These are phyloP conservation scores for Chytriomyces confervae DNA, from an alignment of 192 early-diverging fungal species.

Conservation along the genomic window DNA sequence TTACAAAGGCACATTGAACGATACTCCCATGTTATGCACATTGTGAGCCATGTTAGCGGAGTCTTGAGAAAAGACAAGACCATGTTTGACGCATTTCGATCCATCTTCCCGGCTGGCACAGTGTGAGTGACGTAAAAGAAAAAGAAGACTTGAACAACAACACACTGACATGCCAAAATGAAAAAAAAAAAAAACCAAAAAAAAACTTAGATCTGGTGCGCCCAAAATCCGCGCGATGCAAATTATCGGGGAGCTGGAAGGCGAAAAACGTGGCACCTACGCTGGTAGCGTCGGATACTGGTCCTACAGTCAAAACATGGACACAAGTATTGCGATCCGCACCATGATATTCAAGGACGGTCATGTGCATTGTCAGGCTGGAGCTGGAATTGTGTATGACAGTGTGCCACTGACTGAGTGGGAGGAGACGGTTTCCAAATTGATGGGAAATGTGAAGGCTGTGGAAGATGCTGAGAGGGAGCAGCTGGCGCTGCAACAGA, in stretches of 20 bases:
- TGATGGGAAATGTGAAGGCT: slow-evolving; percentile 87
- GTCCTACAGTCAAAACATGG: slow-evolving; percentile 88
- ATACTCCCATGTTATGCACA: slow-evolving; percentile 99
- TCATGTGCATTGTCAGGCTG: slow-evolving; percentile 91
- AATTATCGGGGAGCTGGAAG: slow-evolving; percentile 88
- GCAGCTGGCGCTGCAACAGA: slow-evolving; percentile 40
- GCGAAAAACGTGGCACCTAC: slow-evolving; percentile 84
- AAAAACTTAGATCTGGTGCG: slow-evolving; percentile 71
- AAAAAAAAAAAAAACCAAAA: no score
- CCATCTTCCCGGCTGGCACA: slow-evolving; percentile 98
- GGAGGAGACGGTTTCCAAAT: slow-evolving; percentile 96
- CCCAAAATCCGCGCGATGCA: slow-evolving; percentile 98
- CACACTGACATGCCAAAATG: no score
- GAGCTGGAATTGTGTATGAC: slow-evolving; percentile 97
- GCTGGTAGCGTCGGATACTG: slow-evolving; percentile 90
- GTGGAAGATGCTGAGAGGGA: slow-evolving; percentile 80
- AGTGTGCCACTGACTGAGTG: slow-evolving; percentile 90
- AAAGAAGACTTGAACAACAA: no score
- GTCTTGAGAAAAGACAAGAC: slow-evolving; percentile 87
- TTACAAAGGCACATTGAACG: slow-evolving; percentile 75
- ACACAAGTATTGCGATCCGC: slow-evolving; percentile 98
- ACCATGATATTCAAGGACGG: slow-evolving; percentile 99
- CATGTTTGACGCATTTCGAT: slow-evolving; percentile 93
- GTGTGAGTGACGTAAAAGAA: slow-evolving; percentile 43
- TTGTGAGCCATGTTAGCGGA: slow-evolving; percentile 96